Conservation (phyloP, 495 filamentous ascomycete species). For the Trichoderma gamsii region DNA sequence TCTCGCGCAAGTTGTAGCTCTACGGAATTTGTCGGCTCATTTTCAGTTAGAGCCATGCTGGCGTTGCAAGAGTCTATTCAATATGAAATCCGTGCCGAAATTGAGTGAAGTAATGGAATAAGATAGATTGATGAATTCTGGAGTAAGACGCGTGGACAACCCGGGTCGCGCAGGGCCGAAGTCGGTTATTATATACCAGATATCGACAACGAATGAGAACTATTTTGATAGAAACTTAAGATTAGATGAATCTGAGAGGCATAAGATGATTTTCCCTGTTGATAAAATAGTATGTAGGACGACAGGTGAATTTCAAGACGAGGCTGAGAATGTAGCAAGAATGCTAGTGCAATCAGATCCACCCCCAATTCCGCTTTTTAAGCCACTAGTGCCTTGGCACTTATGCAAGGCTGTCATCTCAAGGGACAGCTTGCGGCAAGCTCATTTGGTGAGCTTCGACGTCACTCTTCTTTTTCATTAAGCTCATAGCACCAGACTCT, state of each 20-base stretch:
- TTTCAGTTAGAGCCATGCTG: neutral
- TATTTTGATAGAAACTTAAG: neutral
- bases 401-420: conserved; percentile 14
- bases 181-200: neutral
- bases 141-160: neutral
- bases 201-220: neutral
- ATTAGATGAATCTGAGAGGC: neutral
- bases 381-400: conserved; percentile 11
- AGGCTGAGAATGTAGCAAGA: neutral
- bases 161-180: neutral
- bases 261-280: neutral
- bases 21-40: neutral
- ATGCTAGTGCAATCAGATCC: neutral
- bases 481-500: neutral
- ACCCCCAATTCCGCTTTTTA: neutral
- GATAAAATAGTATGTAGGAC: neutral
- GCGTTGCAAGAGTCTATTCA: neutral
- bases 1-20: neutral
- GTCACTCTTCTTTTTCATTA: conserved; percentile 1
- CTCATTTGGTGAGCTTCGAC: neutral
- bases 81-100: neutral
- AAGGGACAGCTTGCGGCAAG: conserved; percentile 16
- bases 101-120: neutral
- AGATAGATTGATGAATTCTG: neutral
- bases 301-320: conserved; percentile 8